Base-by-base conservation (phyloP, 495 filamentous ascomycete genomes). In the Staphylotrichum tortipilum region DNA sequence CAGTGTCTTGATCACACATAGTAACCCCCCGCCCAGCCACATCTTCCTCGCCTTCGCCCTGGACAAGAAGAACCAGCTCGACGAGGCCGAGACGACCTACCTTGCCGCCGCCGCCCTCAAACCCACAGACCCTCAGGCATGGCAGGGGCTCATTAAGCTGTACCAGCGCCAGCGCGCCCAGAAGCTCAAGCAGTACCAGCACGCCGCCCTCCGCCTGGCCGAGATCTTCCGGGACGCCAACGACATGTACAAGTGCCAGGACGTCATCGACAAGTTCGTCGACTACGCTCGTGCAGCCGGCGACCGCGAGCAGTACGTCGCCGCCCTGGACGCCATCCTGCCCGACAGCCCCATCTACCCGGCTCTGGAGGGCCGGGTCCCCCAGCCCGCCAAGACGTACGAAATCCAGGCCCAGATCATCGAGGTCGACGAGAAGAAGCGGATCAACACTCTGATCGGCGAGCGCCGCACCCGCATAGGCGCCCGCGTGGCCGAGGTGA, bases 391-490 rank as follows among this genome's bases (percentile, higher is more conserved):
- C 17, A 76, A 80, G 24, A 95, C 89, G 3, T 96, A 92, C 66
- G 79, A 79, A 45, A 85, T 78, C 29, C 74, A 97, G 44, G 86
- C 86, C n/a, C 82, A 95, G 42, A 83, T 95, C 44, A 74, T 84
- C 14, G 92, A 97, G 59, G 62, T 76, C 1, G 88, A 94, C 33
- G 94, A 98, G 65, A 92, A 84, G 57, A 86, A 92, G 62, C 82
- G 78, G 24, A 92, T 96, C 61, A 96, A 95, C 62, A 85, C 80
- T 18, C 81, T 94, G 47, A 95, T 97, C 55, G 89, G 83, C 17
- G 87, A 91, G 60, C 79, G 92, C 11, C 79, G 89, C 43, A 95
- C 90, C 18, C 81, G 92, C 17, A 76, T 98, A 11, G 94, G 92
- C 38, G 89, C 89, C 18, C 83, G 78, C 23, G 72, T 91, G 50